Base-by-base conservation (phyloP, 345 rosid species). In the Gossypium mustelinum region DNA sequence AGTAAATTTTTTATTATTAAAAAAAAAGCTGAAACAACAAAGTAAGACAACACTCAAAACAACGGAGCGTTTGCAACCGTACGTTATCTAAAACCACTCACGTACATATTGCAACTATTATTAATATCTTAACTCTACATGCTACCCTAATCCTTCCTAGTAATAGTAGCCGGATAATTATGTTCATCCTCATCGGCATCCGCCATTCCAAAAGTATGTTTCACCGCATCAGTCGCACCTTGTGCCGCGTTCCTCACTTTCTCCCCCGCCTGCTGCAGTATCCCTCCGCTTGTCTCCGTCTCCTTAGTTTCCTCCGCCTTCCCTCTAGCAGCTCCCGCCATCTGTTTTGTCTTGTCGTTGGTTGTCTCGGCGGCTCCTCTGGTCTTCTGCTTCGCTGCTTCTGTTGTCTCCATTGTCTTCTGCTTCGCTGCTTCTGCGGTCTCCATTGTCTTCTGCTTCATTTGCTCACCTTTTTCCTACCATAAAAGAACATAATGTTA, bases 201-300 rank as follows among this genome's bases (percentile, higher is more conserved):
- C 51, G 66, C 82, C 83, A 87, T 81, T 1, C 96, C 93, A 52
- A 90, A 75, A 6, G 91, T 81, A 27, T 82, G 82, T 76, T 87
- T 90, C 20, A 92, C 87, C 0, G 91, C 82, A 24, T 84, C 94
- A 55, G 83, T 81, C 11, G 94, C 89, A 8, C 85, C 85, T 57
- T 83, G 84, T 1, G 97, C 90, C 83, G 80, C 79, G 69, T 81
- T 80, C 85, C 71, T 92, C 77, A 89, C 81, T 14, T 85, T 85
- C 74, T 87, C 95, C 54, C 91, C 87, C 0, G 96, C 84, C 82
- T 81, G 75, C 70, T 82, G 71, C 7, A 90, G 60, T 18, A 87
- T 74, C 34, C 92, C 91, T 20, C 77, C 78, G 0, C 85, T 84
- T 78, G 82, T 84, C 77, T 86, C 94, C 69, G 82, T 84, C 77